Conservation (phyloP, 2,329 filamentous ascomycete genomes). For the Anisogramma anomala region DNA sequence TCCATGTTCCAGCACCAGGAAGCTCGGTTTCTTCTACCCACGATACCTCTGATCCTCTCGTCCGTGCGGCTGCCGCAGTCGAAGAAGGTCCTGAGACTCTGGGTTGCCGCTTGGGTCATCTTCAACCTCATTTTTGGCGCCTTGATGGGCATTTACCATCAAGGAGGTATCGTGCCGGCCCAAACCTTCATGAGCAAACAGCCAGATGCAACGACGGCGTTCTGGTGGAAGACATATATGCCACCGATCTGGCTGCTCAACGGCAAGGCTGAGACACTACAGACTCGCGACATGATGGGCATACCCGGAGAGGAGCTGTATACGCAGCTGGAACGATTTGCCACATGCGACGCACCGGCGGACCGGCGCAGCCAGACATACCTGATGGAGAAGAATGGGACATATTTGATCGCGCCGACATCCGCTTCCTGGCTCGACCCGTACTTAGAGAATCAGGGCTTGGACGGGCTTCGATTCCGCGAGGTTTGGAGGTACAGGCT, state of each 20-base stretch:
- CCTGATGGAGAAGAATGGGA: conserved; percentile 49
- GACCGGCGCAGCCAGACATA: conserved; percentile 44
- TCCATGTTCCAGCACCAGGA: conserved; percentile 72
- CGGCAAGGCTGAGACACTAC: conserved; percentile 60
- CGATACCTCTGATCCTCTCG: conserved; percentile 64
- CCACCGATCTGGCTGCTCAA: conserved; percentile 72
- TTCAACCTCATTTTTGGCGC: conserved; percentile 60
- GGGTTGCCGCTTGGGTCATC: conserved; percentile 51
- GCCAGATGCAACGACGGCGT: conserved; percentile 54
- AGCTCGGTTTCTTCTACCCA: conserved; percentile 64
- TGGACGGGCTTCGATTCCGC: conserved; percentile 50
- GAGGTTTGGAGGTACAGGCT: conserved; percentile 57
- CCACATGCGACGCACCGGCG: conserved; percentile 51
- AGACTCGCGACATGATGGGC: conserved; percentile 63
- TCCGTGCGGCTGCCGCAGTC: conserved; percentile 56
- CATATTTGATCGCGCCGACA: conserved; percentile 60
- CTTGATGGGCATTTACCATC: conserved; percentile 72
- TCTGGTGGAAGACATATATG: conserved; percentile 83
- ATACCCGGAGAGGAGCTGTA: conserved; percentile 51
- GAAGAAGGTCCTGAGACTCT: conserved; percentile 35
- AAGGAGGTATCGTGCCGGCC: conserved; percentile 64
- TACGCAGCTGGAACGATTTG: conserved; percentile 43
- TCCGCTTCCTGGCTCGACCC: conserved; percentile 60
- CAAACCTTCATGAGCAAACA: conserved; percentile 65
- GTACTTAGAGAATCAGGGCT: conserved; percentile 46